Evolutionary conservation across 108 stramenopile species (phyloP).

Genomic region (Cylindrotheca fusiformis): DNA sequence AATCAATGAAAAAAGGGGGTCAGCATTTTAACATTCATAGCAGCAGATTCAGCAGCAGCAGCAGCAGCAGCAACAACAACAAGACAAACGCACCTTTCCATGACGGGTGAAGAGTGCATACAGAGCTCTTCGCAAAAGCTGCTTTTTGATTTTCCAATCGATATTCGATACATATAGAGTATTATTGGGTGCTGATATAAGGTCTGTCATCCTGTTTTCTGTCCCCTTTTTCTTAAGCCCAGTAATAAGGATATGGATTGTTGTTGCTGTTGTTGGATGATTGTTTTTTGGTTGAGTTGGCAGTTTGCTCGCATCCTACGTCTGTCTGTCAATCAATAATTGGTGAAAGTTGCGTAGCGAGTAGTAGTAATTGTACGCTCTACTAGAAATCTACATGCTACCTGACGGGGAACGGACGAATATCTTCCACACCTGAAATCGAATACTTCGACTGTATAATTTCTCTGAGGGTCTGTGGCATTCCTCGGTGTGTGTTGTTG

Average conservation of each 20-base stretch:
- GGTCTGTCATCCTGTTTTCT: slow-evolving; percentile 20
- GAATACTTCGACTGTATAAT: slow-evolving; percentile 9
- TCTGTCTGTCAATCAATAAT: no score
- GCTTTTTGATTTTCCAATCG: slow-evolving; percentile 96
- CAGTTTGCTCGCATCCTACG: no score
- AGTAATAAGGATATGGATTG: no score
- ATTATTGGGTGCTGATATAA: slow-evolving; percentile 55
- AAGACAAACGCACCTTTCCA: slow-evolving; percentile 65
- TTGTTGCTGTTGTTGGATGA: no score
- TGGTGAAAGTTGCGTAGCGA: no score
- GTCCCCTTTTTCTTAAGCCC: neutral
- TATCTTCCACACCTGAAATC: neutral
- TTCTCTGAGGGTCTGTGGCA: slow-evolving; percentile 9
- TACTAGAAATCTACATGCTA: no score
- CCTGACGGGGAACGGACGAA: neutral
- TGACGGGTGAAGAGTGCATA: slow-evolving; percentile 91
- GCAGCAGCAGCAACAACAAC: neutral
- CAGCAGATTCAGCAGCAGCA: slow-evolving; percentile 9
- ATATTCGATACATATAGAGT: slow-evolving; percentile 96
- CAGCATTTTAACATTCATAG: slow-evolving; percentile 37
- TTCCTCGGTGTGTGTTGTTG: slow-evolving; percentile 7
- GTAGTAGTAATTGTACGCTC: no score
- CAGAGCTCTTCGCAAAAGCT: slow-evolving; percentile 84
- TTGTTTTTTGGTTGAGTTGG: no score
- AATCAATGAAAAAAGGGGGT: neutral